phyloP scores from a whole-genome alignment of 2,329 filamentous ascomycete genomes.

The Chaetomium sp. region DNA sequence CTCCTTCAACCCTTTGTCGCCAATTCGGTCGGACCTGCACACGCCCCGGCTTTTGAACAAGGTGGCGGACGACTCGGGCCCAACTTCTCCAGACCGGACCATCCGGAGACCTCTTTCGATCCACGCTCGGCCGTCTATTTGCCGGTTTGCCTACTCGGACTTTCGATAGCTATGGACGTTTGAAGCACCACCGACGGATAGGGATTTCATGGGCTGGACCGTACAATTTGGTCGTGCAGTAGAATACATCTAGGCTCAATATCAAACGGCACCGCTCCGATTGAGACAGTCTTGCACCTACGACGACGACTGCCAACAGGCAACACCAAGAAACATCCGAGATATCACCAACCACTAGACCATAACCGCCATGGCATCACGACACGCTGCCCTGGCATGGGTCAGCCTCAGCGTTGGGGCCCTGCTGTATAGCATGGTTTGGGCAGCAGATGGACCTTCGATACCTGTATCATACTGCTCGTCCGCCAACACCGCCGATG shows the following conservation, averaged over 20 bases:
- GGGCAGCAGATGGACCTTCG: constrained; percentile 23
- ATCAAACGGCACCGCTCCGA: background rate
- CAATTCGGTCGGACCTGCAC: background rate
- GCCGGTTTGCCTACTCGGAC: background rate
- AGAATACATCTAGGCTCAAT: background rate
- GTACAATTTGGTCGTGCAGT: constrained; percentile 2
- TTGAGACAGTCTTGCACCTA: background rate
- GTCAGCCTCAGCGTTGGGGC: constrained; percentile 17
- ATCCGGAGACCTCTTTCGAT: too few species aligned
- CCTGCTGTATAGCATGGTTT: constrained; percentile 22
- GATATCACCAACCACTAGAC: background rate
- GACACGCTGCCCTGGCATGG: constrained; percentile 15
- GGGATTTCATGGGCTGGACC: constrained; percentile 7
- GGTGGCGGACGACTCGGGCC: background rate
- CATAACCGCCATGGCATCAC: constrained; percentile 14
- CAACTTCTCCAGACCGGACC: background rate
- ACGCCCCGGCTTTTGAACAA: background rate
- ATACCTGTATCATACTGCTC: constrained; percentile 40
- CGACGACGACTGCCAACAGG: background rate
- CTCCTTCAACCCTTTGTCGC: background rate
- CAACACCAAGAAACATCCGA: background rate
- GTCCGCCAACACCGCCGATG: constrained; percentile 40
- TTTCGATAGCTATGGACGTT: constrained; percentile 3
- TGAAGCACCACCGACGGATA: background rate
- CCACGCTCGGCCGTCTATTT: background rate